These are phyloP conservation scores for Eutrema yunnanense DNA, from an alignment of 345 rosid species.

Conservation along the genomic window DNA sequence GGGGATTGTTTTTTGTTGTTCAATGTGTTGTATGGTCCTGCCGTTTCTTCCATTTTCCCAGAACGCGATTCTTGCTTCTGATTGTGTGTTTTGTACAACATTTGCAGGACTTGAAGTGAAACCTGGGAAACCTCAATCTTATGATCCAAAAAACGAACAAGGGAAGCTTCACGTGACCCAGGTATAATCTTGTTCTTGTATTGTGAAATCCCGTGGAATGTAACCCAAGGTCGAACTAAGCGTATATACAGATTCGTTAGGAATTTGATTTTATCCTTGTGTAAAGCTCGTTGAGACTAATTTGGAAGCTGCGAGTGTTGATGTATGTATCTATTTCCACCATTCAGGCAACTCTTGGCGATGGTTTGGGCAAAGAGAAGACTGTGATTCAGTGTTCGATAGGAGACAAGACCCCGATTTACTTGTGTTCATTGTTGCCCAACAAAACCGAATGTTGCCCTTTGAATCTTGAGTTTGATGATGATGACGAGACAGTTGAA, in stretches of 20 bases:
- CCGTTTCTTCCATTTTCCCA: neutral
- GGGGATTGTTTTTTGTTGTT: neutral
- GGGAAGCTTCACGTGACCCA: constrained; percentile 82
- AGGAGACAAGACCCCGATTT: constrained; percentile 53
- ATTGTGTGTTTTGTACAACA: neutral
- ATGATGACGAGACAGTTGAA: constrained; percentile 62
- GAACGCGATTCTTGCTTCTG: neutral
- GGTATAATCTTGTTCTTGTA: constrained; percentile 31
- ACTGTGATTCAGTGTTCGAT: constrained; percentile 68
- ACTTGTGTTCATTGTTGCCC: constrained; percentile 75
- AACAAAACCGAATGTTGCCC: constrained; percentile 61
- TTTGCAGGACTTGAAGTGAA: constrained; percentile 69
- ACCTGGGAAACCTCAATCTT: constrained; percentile 73
- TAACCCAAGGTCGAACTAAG: no score
- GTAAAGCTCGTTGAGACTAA: neutral
- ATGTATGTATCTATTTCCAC: neutral
- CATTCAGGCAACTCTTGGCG: constrained; percentile 81
- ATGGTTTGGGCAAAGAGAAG: constrained; percentile 57
- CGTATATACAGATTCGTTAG: neutral
- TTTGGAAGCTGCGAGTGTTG: neutral
- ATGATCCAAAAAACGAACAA: constrained; percentile 44
- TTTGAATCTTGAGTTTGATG: constrained; percentile 67
- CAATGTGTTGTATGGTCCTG: neutral
- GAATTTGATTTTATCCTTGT: neutral
- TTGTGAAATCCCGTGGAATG: neutral